A percentile compares a stretch with the other conserved stretches of the same genome.
Conservation (phyloP, 2,329 filamentous ascomycete genomes). For the Ophiocordyceps camponoti-leonardi region DNA sequence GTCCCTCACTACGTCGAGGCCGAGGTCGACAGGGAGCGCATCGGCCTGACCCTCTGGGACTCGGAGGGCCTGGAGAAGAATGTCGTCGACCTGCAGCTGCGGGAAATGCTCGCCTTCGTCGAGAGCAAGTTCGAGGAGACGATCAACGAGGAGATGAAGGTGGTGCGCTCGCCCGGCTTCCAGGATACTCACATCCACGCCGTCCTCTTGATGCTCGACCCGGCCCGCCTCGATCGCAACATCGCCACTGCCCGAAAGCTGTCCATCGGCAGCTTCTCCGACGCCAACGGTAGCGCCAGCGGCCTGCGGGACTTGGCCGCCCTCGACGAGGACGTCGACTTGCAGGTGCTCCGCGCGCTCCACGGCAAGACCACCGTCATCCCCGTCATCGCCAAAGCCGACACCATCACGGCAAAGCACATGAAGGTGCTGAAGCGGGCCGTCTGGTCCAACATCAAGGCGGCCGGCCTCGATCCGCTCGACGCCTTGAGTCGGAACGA, state of each 20-base stretch:
- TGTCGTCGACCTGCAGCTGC: slow-evolving; percentile 82
- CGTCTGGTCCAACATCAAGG: slow-evolving; percentile 77
- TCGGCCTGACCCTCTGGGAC: slow-evolving; percentile 92
- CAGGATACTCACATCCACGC: slow-evolving; percentile 97
- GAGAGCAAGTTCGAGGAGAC: slow-evolving; percentile 99
- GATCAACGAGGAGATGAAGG: slow-evolving; percentile 93
- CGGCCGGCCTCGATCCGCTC: slow-evolving; percentile 71
- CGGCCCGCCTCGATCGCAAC: slow-evolving; percentile 68
- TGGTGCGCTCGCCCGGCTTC: slow-evolving; percentile 77
- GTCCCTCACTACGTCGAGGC: slow-evolving; percentile 83
- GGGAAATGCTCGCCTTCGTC: slow-evolving; percentile 79
- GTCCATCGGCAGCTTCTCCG: slow-evolving; percentile 29
- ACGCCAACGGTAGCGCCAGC: slow-evolving; percentile 23
- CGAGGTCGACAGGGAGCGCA: slow-evolving; percentile 79
- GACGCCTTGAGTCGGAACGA: slow-evolving; percentile 74
- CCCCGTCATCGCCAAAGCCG: slow-evolving; percentile 88
- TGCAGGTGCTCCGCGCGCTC: slow-evolving; percentile 75
- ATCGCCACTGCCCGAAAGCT: slow-evolving; percentile 47
- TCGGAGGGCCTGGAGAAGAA: slow-evolving; percentile 91
- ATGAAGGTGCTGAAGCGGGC: slow-evolving; percentile 84
- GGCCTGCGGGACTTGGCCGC: slow-evolving; percentile 38
- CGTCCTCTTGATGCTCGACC: slow-evolving; percentile 83
- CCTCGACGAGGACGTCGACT: slow-evolving; percentile 74
- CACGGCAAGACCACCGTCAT: slow-evolving; percentile 92
- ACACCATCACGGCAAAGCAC: slow-evolving; percentile 88